phyloP scores from a whole-genome alignment of 2,329 filamentous ascomycete species.

The Thielaviopsis ethacetica region DNA sequence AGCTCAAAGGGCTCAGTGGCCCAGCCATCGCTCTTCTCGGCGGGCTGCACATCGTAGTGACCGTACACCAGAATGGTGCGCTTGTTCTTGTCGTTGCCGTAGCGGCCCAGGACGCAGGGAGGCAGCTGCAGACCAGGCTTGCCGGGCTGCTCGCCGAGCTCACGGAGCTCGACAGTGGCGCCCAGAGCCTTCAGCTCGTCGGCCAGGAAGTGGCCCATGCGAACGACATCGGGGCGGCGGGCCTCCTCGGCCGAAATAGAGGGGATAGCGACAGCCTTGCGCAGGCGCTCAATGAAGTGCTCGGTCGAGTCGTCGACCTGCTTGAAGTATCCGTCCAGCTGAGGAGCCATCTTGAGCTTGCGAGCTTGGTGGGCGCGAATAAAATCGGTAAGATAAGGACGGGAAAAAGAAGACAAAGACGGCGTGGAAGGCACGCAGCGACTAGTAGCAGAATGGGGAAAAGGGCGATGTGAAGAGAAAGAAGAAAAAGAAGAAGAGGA shows the following conservation, averaged over 20 bases:
- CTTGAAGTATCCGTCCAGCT: slow-evolving; percentile 84
- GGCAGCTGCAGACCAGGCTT: slow-evolving; percentile 83
- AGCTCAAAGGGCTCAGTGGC: slow-evolving; percentile 86
- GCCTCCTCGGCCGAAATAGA: slow-evolving; percentile 87
- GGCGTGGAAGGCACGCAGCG: slow-evolving; percentile 8
- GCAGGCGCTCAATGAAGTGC: slow-evolving; percentile 76
- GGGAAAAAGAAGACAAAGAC: slow-evolving; percentile 12
- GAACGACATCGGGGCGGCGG: slow-evolving; percentile 78
- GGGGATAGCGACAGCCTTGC: slow-evolving; percentile 87
- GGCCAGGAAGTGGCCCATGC: slow-evolving; percentile 87
- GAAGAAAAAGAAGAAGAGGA: not conserved
- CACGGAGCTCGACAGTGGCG: slow-evolving; percentile 71
- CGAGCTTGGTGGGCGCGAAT: slow-evolving; percentile 42
- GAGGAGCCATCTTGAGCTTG: slow-evolving; percentile 59
- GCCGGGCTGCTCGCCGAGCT: slow-evolving; percentile 80
- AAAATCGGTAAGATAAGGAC: slow-evolving; percentile 36
- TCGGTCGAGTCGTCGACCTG: slow-evolving; percentile 70
- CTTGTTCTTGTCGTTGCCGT: slow-evolving; percentile 84
- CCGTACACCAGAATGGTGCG: slow-evolving; percentile 92
- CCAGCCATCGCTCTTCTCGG: slow-evolving; percentile 87
- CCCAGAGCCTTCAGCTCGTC: slow-evolving; percentile 69
- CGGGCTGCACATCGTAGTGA: slow-evolving; percentile 97
- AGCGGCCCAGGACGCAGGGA: slow-evolving; percentile 80
- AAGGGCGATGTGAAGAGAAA: not conserved
- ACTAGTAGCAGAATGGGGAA: not conserved